Evolutionary conservation across 257 asterid species (phyloP).

Genomic region (Linderniella brevidens): DNA sequence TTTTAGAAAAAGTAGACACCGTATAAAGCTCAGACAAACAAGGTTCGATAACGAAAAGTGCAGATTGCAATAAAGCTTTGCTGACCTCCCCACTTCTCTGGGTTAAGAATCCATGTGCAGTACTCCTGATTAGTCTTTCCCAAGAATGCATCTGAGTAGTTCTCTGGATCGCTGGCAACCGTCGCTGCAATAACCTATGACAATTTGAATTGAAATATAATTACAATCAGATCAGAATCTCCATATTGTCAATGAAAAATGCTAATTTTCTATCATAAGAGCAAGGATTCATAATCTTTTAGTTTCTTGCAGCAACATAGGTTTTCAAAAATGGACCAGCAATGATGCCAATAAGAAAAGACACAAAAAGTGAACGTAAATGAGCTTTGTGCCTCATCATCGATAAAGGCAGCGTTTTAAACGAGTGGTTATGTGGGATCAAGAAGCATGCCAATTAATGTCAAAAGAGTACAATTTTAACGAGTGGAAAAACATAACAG

Average conservation of each 20-base stretch:
- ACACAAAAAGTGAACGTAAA: too few species aligned
- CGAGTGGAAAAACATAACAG: conserved; percentile 3
- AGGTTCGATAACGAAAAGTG: background rate
- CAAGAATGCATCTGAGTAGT: conserved; percentile 73
- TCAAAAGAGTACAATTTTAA: conserved; percentile 3
- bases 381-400: too few species aligned
- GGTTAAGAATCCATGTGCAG: conserved; percentile 81
- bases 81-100: conserved; percentile 99
- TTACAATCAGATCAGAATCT: conserved; percentile 2
- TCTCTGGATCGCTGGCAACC: conserved; percentile 66
- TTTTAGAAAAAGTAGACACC: too few species aligned
- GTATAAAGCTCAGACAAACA: too few species aligned
- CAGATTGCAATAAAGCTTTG: conserved; percentile 1
- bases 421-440: background rate
- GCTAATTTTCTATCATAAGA: background rate
- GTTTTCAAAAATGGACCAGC: too few species aligned
- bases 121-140: conserved; percentile 78
- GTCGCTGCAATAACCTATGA: conserved; percentile 86
- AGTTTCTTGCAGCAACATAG: too few species aligned
- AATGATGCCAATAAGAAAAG: too few species aligned
- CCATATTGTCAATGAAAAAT: background rate
- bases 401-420: too few species aligned
- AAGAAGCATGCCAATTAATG: background rate
- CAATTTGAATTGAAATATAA: conserved; percentile 10
- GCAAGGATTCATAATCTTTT: too few species aligned